Evolutionary conservation across 1,139 yeast genomes (phyloP).

Genomic region (Scheffersomyces segobiensis): DNA sequence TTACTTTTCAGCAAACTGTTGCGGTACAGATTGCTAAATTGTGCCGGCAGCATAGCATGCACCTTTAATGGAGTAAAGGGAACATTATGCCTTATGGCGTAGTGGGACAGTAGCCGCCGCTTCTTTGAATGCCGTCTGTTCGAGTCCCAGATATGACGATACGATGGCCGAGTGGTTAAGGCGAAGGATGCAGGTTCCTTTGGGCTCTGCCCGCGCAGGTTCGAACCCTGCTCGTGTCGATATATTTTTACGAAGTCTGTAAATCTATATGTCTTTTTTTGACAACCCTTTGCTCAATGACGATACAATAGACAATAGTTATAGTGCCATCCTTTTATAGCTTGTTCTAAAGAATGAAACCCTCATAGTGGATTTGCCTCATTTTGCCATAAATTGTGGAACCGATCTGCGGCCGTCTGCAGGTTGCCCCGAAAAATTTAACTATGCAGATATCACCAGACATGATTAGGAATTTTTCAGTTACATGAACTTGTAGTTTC

Average conservation of each 20-base stretch:
- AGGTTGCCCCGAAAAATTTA: background rate
- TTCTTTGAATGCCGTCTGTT: background rate
- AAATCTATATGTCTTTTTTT: background rate
- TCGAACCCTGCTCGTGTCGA: conserved; percentile 47
- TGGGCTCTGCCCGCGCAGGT: conserved; percentile 34
- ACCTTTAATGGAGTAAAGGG: too few relatives aligned
- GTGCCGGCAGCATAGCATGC: too few relatives aligned
- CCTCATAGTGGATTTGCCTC: background rate
- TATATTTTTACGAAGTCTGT: conserved; percentile 13
- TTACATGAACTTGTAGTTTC: background rate
- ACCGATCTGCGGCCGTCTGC: background rate
- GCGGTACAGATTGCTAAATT: too few relatives aligned
- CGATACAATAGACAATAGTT: too few relatives aligned
- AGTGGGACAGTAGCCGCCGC: background rate
- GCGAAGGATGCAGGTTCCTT: conserved; percentile 55
- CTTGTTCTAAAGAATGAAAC: background rate
- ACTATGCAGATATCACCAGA: background rate
- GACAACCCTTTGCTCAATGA: too few relatives aligned
- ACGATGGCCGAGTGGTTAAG: conserved; percentile 60
- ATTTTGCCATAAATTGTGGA: background rate
- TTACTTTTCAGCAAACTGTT: too few relatives aligned
- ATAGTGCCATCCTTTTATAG: background rate
- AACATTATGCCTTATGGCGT: background rate
- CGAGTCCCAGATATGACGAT: conserved; percentile 18
- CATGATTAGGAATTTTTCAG: background rate